Evolutionary conservation across 805 yeast genomes (phyloP), one percentile per base, ranked within the genome.

Genomic region (Metschnikowia gruessii): DNA sequence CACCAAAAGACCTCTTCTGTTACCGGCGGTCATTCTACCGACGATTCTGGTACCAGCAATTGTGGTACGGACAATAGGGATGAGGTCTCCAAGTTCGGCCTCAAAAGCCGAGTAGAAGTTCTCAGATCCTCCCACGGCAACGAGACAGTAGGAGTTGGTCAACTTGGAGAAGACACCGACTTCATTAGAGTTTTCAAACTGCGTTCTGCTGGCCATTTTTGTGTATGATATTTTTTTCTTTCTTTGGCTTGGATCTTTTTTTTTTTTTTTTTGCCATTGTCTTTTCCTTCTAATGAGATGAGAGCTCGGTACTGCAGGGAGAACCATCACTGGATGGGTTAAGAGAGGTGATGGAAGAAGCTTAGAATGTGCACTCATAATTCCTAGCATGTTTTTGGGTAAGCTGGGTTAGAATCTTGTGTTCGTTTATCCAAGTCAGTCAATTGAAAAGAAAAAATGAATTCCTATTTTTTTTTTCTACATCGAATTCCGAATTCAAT

Each of bases 21-120:
- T 94, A 61, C 96, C 99, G 37, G 97, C 97, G 35, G 97, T 87
- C 95, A 94, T 86, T 69, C 99, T 81, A 62, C 99, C 99, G 51
- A 94, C 85, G 55, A 94, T 94, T 72, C 99, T 85, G 61, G 96
- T 91, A 59, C 99, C 99, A 28, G 97, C 97, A 60, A 94, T 94
- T 49, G 99, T 94, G 45, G 98, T 89, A 65, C 94, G 97, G 53
- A 88, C 94, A 61, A 94, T 88, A 44, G 99, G 99, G 53, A 94
- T 82, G 43, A 89, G 90, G 69, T 91, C 98, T 51, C 97, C 97
- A 54, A 95, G 76, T 70, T 94, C 97, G 43, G 97, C 96, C 76
- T 94, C 99, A 65, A 94, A 92, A 24, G 97, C 96, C 47, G 97
- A 90, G 68, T 85, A 87, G 58, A 79, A 79, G 64, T 78, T 77